A percentile compares a stretch with the other conserved stretches of the same genome.
These are phyloP conservation scores for Phytophthora citrophthora DNA, from an alignment of 352 stramenopile species.

Conservation along the genomic window DNA sequence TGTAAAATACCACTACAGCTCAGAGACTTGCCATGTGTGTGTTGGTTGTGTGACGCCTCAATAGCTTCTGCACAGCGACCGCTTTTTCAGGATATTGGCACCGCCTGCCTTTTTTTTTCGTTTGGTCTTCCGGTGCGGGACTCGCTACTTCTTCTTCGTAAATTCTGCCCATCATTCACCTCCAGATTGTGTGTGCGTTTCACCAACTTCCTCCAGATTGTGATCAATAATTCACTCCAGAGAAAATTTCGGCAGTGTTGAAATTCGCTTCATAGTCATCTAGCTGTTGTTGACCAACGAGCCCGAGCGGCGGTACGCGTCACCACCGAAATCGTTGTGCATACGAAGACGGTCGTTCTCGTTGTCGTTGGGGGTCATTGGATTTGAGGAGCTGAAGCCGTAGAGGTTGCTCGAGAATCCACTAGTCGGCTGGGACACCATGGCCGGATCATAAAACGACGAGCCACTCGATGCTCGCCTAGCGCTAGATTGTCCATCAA, in stretches of 20 bases:
- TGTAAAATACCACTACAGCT: constrained; percentile 20
- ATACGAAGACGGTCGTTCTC: constrained; percentile 38
- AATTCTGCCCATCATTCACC: constrained; percentile 12
- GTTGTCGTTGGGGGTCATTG: constrained; percentile 31
- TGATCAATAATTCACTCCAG: constrained; percentile 2
- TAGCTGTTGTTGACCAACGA: constrained; percentile 63
- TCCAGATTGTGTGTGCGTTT: constrained; percentile 26
- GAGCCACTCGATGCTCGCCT: constrained; percentile 26
- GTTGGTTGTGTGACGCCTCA: constrained; percentile 31
- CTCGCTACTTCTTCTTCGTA: constrained; percentile 22
- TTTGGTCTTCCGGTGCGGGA: constrained; percentile 20
- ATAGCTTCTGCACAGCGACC: constrained; percentile 9
- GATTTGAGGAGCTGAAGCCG: constrained; percentile 33
- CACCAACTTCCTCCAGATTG: neutral
- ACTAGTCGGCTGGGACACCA: constrained; percentile 44
- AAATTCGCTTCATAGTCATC: neutral
- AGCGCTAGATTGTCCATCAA: constrained; percentile 26
- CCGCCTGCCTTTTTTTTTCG: constrained; percentile 16
- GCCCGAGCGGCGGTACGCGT: constrained; percentile 46
- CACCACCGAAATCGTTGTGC: constrained; percentile 40
- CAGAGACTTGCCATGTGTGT: constrained; percentile 25
- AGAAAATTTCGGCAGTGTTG: no score
- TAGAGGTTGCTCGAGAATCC: constrained; percentile 46
- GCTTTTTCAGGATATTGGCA: constrained; percentile 14
- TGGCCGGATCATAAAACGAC: constrained; percentile 62